A percentile compares a stretch with the other conserved stretches of the same genome.
Evolutionary conservation across 768 basidiomycete genomes (phyloP).

Genomic region (Dioszegia crocea): DNA sequence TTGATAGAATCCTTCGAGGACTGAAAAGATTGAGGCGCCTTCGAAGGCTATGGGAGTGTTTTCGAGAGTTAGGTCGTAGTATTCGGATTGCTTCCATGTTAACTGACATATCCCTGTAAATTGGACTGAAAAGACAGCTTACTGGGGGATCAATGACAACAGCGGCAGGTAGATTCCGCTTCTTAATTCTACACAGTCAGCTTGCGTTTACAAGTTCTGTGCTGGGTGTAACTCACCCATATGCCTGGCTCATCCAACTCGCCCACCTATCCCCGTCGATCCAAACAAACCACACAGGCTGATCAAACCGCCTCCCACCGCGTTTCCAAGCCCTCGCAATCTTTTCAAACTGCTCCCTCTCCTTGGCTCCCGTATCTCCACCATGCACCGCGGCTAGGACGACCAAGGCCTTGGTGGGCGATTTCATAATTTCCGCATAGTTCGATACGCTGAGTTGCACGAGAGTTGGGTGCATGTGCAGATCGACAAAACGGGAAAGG

Average conservation of each 20-base stretch:
- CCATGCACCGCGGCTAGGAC: conserved; percentile 58
- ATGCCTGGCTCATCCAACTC: conserved; percentile 88
- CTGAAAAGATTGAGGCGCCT: conserved; percentile 59
- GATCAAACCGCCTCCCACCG: conserved; percentile 47
- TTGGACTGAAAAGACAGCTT: conserved; percentile 31
- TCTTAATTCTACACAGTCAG: conserved; percentile 45
- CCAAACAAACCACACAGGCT: conserved; percentile 73
- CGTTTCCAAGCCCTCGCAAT: conserved; percentile 62
- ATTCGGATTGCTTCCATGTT: conserved; percentile 60
- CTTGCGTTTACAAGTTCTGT: background rate
- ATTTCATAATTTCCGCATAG: conserved; percentile 82
- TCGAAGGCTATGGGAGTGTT: conserved; percentile 61
- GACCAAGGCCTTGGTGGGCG: conserved; percentile 68
- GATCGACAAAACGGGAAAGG: conserved; percentile 60
- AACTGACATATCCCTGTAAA: background rate
- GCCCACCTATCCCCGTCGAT: conserved; percentile 82
- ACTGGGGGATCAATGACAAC: conserved; percentile 81
- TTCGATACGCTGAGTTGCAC: conserved; percentile 71
- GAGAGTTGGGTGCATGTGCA: conserved; percentile 67
- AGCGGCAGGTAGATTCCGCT: conserved; percentile 51
- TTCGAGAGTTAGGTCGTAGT: conserved; percentile 66
- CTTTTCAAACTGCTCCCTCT: conserved; percentile 56
- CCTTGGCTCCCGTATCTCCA: conserved; percentile 47
- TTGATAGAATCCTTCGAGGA: conserved; percentile 61
- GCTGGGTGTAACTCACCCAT: conserved; percentile 60